Evolutionary conservation across 345 rosid species (phyloP).

Genomic region (Citrus cavaleriei): DNA sequence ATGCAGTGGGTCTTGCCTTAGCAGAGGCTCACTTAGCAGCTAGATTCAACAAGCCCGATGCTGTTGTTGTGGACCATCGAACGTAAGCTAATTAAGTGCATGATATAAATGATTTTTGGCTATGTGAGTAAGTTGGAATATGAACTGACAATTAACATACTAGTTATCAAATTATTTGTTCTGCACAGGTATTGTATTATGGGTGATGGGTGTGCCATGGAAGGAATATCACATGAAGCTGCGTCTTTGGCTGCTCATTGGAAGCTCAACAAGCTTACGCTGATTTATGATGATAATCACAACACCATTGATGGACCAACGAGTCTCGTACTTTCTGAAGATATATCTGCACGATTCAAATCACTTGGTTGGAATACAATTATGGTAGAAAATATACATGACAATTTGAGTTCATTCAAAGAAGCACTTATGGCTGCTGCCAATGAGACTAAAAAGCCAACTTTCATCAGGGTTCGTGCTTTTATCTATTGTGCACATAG

Average conservation of each 20-base stretch:
- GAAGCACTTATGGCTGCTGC: slow-evolving; percentile 16
- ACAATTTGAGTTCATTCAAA: slow-evolving; percentile 15
- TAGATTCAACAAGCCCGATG: slow-evolving; percentile 38
- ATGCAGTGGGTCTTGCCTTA: slow-evolving; percentile 40
- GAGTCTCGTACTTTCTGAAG: slow-evolving; percentile 29
- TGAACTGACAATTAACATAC: not conserved
- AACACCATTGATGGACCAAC: slow-evolving; percentile 36
- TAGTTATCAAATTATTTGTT: not conserved
- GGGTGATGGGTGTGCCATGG: slow-evolving; percentile 52
- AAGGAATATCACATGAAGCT: slow-evolving; percentile 44
- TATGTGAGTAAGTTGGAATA: no score
- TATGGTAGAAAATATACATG: slow-evolving; percentile 17
- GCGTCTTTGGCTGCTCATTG: slow-evolving; percentile 39
- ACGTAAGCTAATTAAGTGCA: slow-evolving; percentile 14
- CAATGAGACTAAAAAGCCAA: slow-evolving; percentile 24
- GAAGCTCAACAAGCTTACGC: slow-evolving; percentile 37
- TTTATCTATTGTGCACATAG: not conserved
- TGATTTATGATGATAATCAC: slow-evolving; percentile 36
- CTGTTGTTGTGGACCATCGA: slow-evolving; percentile 27
- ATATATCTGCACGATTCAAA: slow-evolving; percentile 26
- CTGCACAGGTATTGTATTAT: slow-evolving; percentile 25
- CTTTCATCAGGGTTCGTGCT: slow-evolving; percentile 30
- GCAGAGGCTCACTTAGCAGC: slow-evolving; percentile 41
- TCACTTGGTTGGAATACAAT: slow-evolving; percentile 40
- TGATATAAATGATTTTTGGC: not conserved